Conservation (phyloP, 2,329 filamentous ascomycete species). For the Fusarium sp. region DNA sequence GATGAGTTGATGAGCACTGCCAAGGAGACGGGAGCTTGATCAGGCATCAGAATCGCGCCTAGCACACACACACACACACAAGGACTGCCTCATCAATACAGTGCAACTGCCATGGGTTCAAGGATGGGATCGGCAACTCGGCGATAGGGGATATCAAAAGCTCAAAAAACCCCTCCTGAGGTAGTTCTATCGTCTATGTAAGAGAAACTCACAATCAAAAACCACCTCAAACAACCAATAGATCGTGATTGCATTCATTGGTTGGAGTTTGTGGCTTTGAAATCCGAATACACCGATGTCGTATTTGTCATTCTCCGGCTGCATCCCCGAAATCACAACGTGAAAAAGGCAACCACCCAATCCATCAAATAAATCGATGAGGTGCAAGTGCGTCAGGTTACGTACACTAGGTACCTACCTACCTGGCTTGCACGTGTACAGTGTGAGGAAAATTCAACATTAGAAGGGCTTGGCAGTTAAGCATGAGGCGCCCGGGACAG, state of each 20-base stretch:
- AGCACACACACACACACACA: neutral
- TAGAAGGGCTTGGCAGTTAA: neutral
- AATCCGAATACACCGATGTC: constrained; percentile 9
- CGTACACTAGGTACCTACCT: neutral
- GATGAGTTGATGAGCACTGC: neutral
- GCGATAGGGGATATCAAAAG: neutral
- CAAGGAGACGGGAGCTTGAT: neutral
- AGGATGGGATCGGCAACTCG: neutral
- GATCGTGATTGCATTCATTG: neutral
- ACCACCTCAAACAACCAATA: neutral
- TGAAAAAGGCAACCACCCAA: neutral
- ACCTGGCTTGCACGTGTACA: neutral
- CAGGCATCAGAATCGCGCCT: neutral
- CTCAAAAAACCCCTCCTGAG: neutral
- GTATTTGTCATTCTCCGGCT: constrained; percentile 2
- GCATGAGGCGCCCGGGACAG: neutral
- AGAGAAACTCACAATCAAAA: neutral
- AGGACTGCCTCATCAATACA: neutral
- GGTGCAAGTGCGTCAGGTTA: neutral
- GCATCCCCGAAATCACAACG: neutral
- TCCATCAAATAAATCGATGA: neutral
- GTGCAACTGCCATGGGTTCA: neutral
- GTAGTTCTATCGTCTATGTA: neutral
- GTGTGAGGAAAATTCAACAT: constrained; percentile 2
- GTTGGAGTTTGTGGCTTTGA: constrained; percentile 1